phyloP scores from a whole-genome alignment of 805 yeast species.

The Yarrowia yakushimensis region DNA sequence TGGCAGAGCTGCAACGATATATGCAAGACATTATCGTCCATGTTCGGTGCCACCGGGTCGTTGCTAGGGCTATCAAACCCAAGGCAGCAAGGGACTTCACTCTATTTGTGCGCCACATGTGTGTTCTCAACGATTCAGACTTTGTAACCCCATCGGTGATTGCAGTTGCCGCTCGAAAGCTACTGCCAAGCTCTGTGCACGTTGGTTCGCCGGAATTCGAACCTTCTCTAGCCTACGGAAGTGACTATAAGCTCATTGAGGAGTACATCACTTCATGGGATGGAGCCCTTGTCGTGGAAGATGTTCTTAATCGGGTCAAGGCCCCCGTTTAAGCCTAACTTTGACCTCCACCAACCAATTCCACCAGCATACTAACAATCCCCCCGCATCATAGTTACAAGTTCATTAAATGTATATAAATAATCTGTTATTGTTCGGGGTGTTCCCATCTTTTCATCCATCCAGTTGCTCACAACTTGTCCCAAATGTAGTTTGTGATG shows the following conservation, averaged over 20 bases:
- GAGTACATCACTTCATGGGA: constrained; percentile 47
- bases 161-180: constrained; percentile 47
- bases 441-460: too few species aligned
- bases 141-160: constrained; percentile 56
- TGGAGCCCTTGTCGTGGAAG: constrained; percentile 49
- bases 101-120: constrained; percentile 40
- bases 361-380: constrained; percentile 1
- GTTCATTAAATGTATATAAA: constrained; percentile 3
- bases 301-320: constrained; percentile 48
- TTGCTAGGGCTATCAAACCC: constrained; percentile 52
- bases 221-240: constrained; percentile 54
- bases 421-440: neutral
- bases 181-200: constrained; percentile 48
- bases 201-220: constrained; percentile 46
- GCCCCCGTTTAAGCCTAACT: constrained; percentile 46
- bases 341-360: neutral
- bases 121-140: constrained; percentile 41
- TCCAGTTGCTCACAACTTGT: constrained; percentile 32
- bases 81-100: constrained; percentile 45
- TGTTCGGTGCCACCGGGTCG: constrained; percentile 53
- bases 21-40: constrained; percentile 55
- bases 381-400: neutral
- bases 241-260: constrained; percentile 45
- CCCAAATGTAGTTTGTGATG: constrained; percentile 78
- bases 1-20: constrained; percentile 52